Evolutionary conservation across 805 yeast genomes (phyloP).

Genomic region (Yamadazyma akitaensis): DNA sequence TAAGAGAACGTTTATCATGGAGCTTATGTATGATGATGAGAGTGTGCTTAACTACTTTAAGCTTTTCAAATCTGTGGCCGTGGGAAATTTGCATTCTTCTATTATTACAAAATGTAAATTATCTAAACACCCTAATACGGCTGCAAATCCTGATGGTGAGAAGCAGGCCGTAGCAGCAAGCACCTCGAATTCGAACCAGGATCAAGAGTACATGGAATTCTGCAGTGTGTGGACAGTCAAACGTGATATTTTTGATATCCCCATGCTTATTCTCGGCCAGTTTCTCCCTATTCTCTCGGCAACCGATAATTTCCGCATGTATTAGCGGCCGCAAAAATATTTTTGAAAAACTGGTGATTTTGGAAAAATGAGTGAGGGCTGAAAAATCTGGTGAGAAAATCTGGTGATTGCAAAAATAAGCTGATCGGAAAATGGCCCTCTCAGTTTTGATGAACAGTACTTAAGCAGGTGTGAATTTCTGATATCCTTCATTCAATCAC

Average conservation of each 20-base stretch:
- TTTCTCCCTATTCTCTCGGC: constrained; percentile 58
- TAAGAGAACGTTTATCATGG: constrained; percentile 66
- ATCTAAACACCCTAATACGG: constrained; percentile 20
- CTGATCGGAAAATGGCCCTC: background rate
- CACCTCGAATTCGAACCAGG: constrained; percentile 16
- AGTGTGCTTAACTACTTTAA: constrained; percentile 70
- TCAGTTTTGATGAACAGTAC: background rate
- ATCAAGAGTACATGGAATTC: constrained; percentile 48
- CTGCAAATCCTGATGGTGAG: background rate
- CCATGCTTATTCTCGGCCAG: constrained; percentile 81
- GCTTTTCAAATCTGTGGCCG: constrained; percentile 67
- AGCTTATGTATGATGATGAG: constrained; percentile 73
- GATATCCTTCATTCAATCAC: background rate
- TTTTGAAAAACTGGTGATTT: background rate
- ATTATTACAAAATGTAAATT: constrained; percentile 51
- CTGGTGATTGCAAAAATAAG: constrained; percentile 8
- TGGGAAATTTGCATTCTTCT: constrained; percentile 57
- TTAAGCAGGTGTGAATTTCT: background rate
- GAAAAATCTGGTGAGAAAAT: constrained; percentile 5
- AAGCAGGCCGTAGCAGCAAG: constrained; percentile 16
- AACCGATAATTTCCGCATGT: constrained; percentile 25
- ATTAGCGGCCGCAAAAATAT: constrained; percentile 16
- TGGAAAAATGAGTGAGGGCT: background rate
- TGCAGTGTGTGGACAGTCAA: constrained; percentile 85
- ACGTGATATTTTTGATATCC: constrained; percentile 78